These are phyloP conservation scores for Calocybe indica DNA, from an alignment of 768 basidiomycete genomes.

Conservation along the genomic window DNA sequence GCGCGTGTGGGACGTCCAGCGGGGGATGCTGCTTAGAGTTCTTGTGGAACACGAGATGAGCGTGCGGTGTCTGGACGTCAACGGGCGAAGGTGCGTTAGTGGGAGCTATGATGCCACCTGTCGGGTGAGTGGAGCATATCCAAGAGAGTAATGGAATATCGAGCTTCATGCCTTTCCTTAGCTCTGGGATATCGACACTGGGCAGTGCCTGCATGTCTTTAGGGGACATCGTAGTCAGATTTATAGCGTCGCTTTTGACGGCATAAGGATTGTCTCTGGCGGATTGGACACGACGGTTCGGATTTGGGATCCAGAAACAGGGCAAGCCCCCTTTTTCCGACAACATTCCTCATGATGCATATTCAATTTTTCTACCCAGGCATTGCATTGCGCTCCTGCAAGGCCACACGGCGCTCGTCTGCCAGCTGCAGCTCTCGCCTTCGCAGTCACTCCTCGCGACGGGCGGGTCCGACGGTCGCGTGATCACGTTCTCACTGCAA, in stretches of 20 bases:
- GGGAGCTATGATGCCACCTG: constrained; percentile 92
- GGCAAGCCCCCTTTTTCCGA: constrained; percentile 42
- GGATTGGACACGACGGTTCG: constrained; percentile 92
- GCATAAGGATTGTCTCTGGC: constrained; percentile 74
- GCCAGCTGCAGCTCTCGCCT: constrained; percentile 77
- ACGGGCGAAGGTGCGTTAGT: constrained; percentile 77
- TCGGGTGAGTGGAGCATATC: constrained; percentile 43
- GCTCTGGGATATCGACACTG: constrained; percentile 91
- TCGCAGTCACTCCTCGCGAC: constrained; percentile 55
- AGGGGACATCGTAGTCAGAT: constrained; percentile 84
- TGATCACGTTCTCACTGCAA: constrained; percentile 35
- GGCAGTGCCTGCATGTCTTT: constrained; percentile 78
- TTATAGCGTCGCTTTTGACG: constrained; percentile 89
- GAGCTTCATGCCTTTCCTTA: constrained; percentile 18
- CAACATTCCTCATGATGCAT: not conserved
- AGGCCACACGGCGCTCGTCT: constrained; percentile 90
- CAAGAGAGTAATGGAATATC: constrained; percentile 2
- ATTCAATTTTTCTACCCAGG: constrained; percentile 28
- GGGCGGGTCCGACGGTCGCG: constrained; percentile 83
- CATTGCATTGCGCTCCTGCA: constrained; percentile 80
- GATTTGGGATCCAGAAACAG: constrained; percentile 83
- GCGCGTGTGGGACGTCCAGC: constrained; percentile 91
- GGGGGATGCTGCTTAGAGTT: constrained; percentile 57
- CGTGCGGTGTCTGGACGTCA: constrained; percentile 86
- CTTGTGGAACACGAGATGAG: constrained; percentile 75